These are phyloP conservation scores for Mytilinidion resinicola DNA, from an alignment of 495 filamentous ascomycete genomes.

Conservation along the genomic window DNA sequence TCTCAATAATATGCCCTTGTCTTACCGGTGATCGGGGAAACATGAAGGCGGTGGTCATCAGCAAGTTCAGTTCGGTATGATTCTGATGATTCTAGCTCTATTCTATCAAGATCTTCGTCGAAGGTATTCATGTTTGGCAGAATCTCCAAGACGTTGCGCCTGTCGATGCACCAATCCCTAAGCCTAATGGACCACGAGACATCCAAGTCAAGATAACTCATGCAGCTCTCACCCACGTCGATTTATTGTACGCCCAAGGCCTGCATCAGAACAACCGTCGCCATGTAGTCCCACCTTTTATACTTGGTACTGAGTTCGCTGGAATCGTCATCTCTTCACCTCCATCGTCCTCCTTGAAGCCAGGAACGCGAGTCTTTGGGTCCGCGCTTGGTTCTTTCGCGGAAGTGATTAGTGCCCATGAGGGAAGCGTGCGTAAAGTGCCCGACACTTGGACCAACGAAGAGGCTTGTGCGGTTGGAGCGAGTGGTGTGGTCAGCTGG, in stretches of 20 bases:
- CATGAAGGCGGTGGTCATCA: constrained; percentile 33
- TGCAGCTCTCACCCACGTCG: constrained; percentile 20
- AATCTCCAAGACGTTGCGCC: constrained; percentile 24
- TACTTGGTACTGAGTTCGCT: constrained; percentile 24
- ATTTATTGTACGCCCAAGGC: constrained; percentile 31
- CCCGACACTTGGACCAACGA: constrained; percentile 13
- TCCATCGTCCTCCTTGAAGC: constrained; percentile 6
- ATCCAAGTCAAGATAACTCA: constrained; percentile 22
- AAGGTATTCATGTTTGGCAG: background rate
- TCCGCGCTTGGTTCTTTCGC: constrained; percentile 15
- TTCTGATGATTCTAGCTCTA: no score
- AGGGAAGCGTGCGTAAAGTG: constrained; percentile 3
- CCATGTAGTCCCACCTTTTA: constrained; percentile 36
- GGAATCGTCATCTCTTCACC: constrained; percentile 16
- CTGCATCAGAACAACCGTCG: constrained; percentile 39
- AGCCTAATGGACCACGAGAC: background rate
- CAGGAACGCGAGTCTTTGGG: constrained; percentile 19
- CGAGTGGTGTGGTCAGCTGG: constrained; percentile 14
- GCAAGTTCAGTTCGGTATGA: constrained; percentile 22
- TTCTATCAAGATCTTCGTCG: background rate
- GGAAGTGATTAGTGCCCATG: constrained; percentile 9
- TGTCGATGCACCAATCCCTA: constrained; percentile 11
- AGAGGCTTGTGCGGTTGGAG: constrained; percentile 21
- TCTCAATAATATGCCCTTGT: no score
- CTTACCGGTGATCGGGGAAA: background rate